Evolutionary conservation across 2,329 filamentous ascomycete species (phyloP), one percentile per base, ranked within the genome.

Genomic region (Ophiostoma tasmaniense): DNA sequence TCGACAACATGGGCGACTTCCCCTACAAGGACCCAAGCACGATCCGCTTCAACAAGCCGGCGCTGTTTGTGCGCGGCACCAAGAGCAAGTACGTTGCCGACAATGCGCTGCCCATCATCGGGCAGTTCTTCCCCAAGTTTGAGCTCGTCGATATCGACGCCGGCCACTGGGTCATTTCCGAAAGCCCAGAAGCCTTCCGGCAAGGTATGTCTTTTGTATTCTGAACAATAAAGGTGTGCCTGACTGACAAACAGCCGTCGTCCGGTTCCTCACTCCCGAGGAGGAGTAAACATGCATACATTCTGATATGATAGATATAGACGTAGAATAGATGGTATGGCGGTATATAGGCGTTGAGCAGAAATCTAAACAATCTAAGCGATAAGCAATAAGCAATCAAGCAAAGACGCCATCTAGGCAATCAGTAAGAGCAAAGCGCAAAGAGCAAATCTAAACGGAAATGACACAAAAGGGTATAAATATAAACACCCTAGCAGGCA

Each of bases 121-220:
- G 91, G 2, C 84, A 87, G 72, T 95, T 96, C 79, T 96, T 96
- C 75, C 92, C 92, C 13, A 82, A 83, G 30, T 96, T 95, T 75
- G 80, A 86, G 76, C 75, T 95, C 37, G 86, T 83, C 66, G 90
- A 94, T 78, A 80, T 96, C 39, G 89, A 95, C 50, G 85, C 89
- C 10, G 92, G 92, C 0, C 92, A 96, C 77, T 96, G 92, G 92
- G 81, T 96, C 5, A 93, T 94, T 71, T 92, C 90, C n/a, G 92
- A 96, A 81, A 89, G 92, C 74, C 92, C 92, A 0, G 87, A 92
- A 75, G 88, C 83, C 11, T 96, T 96, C 73, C 86, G 89, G 75
- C 81, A 85, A 82, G 89, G 91, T 92, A 76, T 77, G 84, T 14
- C 7, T 69, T 50, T 62, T 61, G 35, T 64, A 33, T 35, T 35